Conservation (phyloP, 257 asterid species). For the Solanum dulcamara region DNA sequence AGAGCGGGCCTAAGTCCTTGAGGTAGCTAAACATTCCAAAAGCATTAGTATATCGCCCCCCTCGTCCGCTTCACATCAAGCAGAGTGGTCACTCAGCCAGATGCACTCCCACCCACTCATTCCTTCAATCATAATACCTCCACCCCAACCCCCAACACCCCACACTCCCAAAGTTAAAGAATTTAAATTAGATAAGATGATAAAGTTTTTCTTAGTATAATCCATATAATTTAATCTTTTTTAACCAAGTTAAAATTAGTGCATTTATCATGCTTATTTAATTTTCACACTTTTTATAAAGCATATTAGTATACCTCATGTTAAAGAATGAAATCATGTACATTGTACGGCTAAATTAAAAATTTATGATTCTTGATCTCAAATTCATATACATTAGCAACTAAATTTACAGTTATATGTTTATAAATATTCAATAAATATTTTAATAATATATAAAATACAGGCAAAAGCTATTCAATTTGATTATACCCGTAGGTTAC, state of each 20-base stretch:
- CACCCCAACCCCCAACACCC: neutral
- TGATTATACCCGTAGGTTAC: neutral
- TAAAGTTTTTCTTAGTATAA: neutral
- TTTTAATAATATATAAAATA: no score
- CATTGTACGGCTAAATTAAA: neutral
- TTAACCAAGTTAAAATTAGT: neutral
- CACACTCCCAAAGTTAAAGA: neutral
- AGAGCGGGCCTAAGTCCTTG: neutral
- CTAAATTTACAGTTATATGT: neutral
- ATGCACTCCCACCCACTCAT: conserved; percentile 44
- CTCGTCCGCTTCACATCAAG: conserved; percentile 51
- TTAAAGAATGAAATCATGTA: neutral
- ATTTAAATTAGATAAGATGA: neutral
- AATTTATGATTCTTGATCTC: neutral
- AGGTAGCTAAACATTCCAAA: conserved; percentile 23
- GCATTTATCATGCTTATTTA: neutral
- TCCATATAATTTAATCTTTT: neutral
- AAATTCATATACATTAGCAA: neutral
- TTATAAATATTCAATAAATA: no score
- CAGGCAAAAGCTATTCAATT: neutral
- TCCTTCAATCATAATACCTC: conserved; percentile 20
- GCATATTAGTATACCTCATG: neutral
- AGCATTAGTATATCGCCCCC: conserved; percentile 51
- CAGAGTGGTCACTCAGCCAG: conserved; percentile 10
- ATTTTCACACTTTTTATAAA: neutral